Evolutionary conservation across 2,329 filamentous ascomycete species (phyloP).

Genomic region (Biscogniauxia marginata): DNA sequence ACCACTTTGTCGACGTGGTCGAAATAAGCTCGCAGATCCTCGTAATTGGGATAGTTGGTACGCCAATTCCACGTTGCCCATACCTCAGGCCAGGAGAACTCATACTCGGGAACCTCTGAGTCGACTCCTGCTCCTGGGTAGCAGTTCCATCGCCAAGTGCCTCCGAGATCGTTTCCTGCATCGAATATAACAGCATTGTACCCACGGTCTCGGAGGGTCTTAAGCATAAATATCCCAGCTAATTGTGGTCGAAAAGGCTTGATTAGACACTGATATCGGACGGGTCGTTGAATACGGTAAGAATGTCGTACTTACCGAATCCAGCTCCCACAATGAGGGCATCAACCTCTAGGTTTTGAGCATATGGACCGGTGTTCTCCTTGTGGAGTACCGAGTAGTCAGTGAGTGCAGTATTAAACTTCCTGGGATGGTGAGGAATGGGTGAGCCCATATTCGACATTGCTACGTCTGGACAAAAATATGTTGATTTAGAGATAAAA

Average conservation of each 20-base stretch:
- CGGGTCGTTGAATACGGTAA: constrained; percentile 25
- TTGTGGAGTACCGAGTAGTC: constrained; percentile 10
- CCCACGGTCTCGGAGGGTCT: constrained; percentile 50
- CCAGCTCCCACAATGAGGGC: constrained; percentile 46
- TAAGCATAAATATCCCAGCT: constrained; percentile 50
- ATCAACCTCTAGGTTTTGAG: constrained; percentile 30
- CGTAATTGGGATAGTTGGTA: constrained; percentile 49
- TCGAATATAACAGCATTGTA: constrained; percentile 50
- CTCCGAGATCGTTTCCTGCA: constrained; percentile 49
- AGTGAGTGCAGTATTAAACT: constrained; percentile 13
- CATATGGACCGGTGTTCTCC: constrained; percentile 15
- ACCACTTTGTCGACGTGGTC: constrained; percentile 56
- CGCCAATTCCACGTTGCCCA: constrained; percentile 58
- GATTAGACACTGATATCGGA: background rate
- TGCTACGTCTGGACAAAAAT: no score
- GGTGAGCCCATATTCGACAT: no score
- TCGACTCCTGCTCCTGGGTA: constrained; percentile 57
- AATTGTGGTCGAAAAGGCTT: background rate
- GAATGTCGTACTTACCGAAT: constrained; percentile 33
- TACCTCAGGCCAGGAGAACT: constrained; percentile 51
- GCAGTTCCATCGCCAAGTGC: constrained; percentile 56
- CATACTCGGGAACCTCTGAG: constrained; percentile 52
- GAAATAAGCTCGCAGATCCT: constrained; percentile 57
- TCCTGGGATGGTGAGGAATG: constrained; percentile 4
- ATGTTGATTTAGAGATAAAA: no score